Evolutionary conservation across 192 early-diverging fungal genomes (phyloP).

Genomic region (Rhizophagus clarus): DNA sequence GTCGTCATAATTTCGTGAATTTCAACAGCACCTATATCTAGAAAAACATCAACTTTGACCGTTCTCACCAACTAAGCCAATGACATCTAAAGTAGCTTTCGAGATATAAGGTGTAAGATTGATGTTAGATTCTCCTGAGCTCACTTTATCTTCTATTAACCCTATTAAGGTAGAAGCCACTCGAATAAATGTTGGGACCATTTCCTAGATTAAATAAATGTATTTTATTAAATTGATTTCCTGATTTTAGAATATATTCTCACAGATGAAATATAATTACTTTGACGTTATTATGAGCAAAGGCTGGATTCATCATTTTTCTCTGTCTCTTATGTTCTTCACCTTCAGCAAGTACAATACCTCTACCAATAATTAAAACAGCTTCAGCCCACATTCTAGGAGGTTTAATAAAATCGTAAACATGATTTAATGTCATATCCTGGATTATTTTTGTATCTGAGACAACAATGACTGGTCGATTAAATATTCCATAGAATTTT

Average conservation of each 20-base stretch:
- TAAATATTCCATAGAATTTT: slow-evolving; percentile 49
- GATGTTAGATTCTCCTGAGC: slow-evolving; percentile 32
- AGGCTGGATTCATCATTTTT: slow-evolving; percentile 62
- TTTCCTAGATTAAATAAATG: not conserved
- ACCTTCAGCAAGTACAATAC: slow-evolving; percentile 55
- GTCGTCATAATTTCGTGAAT: not conserved
- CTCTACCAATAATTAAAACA: slow-evolving; percentile 45
- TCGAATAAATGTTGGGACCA: slow-evolving; percentile 34
- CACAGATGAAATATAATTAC: slow-evolving; percentile 23
- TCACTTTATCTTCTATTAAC: slow-evolving; percentile 40
- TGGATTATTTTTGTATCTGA: slow-evolving; percentile 53
- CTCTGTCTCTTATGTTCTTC: slow-evolving; percentile 52
- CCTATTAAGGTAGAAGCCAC: slow-evolving; percentile 36
- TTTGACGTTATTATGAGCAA: slow-evolving; percentile 46
- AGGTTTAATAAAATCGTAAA: slow-evolving; percentile 52
- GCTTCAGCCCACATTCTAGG: slow-evolving; percentile 23
- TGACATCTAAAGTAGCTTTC: slow-evolving; percentile 49
- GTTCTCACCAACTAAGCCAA: slow-evolving; percentile 40
- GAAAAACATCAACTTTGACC: not conserved
- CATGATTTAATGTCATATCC: slow-evolving; percentile 44
- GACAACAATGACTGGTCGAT: slow-evolving; percentile 39
- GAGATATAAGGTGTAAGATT: slow-evolving; percentile 43
- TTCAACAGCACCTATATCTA: too few relatives aligned
- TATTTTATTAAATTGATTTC: not conserved
- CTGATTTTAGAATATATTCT: too few relatives aligned